Conservation (phyloP, 129 eudicot genomes). For the Chrysanthemum lavandulifolium region DNA sequence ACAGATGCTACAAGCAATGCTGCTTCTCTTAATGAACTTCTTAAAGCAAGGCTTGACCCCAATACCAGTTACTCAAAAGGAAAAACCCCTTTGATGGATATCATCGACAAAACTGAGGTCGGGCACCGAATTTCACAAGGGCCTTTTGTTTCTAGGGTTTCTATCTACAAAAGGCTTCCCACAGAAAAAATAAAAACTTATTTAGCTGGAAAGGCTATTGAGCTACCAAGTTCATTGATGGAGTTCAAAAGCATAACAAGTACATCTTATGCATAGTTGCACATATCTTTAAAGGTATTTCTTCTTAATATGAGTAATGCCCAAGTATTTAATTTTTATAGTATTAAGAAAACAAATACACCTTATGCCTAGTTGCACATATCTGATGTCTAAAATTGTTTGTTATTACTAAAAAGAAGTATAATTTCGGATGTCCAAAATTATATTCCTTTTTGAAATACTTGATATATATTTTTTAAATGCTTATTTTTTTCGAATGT, state of each 20-base stretch:
- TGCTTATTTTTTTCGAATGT: too few relatives aligned
- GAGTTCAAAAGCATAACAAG: constrained; percentile 84
- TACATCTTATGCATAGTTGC: constrained; percentile 17
- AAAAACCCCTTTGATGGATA: constrained; percentile 65
- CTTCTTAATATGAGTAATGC: too few relatives aligned
- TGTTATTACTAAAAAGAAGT: too few relatives aligned
- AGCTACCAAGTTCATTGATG: constrained; percentile 59
- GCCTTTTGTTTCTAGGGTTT: constrained; percentile 42
- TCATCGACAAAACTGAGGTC: constrained; percentile 58
- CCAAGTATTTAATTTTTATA: too few relatives aligned
- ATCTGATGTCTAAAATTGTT: too few relatives aligned
- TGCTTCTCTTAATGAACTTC: constrained; percentile 84
- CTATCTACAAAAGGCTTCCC: constrained; percentile 81
- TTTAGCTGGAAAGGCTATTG: constrained; percentile 66
- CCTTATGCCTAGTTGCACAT: too few relatives aligned
- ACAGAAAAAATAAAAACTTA: constrained; percentile 12
- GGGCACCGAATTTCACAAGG: constrained; percentile 52
- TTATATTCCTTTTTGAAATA: too few relatives aligned
- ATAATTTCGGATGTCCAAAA: too few relatives aligned
- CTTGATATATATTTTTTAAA: too few relatives aligned
- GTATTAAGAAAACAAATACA: too few relatives aligned
- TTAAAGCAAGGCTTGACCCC: constrained; percentile 77
- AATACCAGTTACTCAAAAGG: constrained; percentile 76
- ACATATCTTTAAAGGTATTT: not conserved
- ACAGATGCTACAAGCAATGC: constrained; percentile 75